These are phyloP conservation scores for Saposhnikovia divaricata DNA, from an alignment of 129 eudicot genomes.

Conservation along the genomic window DNA sequence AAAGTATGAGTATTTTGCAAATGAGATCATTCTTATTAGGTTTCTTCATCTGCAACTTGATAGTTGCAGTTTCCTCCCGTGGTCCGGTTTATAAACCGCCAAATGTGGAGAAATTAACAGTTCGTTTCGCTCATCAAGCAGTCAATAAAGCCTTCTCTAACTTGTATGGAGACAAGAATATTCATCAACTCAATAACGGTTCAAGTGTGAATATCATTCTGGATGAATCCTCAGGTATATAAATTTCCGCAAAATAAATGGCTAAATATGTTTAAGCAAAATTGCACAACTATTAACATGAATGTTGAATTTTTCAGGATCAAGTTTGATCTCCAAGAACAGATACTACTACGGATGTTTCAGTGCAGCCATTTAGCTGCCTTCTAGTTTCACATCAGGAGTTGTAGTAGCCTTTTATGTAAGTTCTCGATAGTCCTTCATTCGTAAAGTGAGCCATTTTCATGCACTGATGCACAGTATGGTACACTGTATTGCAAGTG, in stretches of 20 bases:
- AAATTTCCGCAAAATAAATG: not conserved
- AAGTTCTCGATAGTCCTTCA: slow-evolving; percentile 22
- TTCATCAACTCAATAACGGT: slow-evolving; percentile 46
- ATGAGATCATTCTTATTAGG: too few species aligned
- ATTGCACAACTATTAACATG: not conserved
- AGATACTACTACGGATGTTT: slow-evolving; percentile 74
- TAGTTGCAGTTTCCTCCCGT: slow-evolving; percentile 8
- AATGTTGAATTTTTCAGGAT: slow-evolving; percentile 31
- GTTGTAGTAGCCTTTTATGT: slow-evolving; percentile 88
- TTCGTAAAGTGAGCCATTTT: not conserved
- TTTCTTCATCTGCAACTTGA: not conserved
- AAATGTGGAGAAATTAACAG: not conserved
- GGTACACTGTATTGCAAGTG: not conserved
- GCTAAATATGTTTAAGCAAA: not conserved
- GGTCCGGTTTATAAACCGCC: slow-evolving; percentile 9
- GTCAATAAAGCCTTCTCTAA: slow-evolving; percentile 27
- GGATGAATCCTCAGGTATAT: slow-evolving; percentile 56
- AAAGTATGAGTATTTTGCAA: too few species aligned
- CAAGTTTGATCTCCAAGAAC: slow-evolving; percentile 72
- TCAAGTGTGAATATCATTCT: slow-evolving; percentile 50
- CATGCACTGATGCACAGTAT: not conserved
- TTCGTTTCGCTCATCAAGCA: not conserved
- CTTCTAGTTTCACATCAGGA: slow-evolving; percentile 83
- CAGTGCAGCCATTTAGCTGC: slow-evolving; percentile 74
- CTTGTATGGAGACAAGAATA: slow-evolving; percentile 47